These are phyloP conservation scores for Fremontodendron californicum DNA, from an alignment of 345 rosid species.

Conservation along the genomic window DNA sequence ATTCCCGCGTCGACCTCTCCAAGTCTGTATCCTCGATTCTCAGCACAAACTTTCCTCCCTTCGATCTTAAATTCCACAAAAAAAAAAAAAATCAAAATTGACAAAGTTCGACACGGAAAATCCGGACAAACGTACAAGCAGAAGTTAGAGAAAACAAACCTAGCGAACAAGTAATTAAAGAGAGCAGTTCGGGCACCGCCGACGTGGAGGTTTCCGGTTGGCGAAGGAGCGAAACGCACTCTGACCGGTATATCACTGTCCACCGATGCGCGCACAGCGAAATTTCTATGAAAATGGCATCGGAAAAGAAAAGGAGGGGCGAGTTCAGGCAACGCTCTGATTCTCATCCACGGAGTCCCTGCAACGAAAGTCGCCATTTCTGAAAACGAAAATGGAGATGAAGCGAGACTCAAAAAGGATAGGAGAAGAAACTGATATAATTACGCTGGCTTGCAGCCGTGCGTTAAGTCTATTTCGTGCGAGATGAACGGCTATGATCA, in stretches of 20 bases:
- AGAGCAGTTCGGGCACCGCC: constrained; percentile 97
- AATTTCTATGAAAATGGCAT: constrained; percentile 11
- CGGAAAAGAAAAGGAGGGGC: constrained; percentile 23
- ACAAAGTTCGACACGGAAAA: neutral
- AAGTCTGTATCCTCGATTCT: constrained; percentile 90
- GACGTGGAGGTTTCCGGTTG: constrained; percentile 90
- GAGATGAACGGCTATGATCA: neutral
- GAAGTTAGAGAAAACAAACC: constrained; percentile 26
- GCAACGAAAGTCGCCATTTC: constrained; percentile 45
- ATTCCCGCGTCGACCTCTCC: constrained; percentile 84
- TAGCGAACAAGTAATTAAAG: constrained; percentile 84
- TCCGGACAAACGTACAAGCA: neutral
- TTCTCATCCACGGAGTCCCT: constrained; percentile 48
- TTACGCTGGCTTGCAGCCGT: neutral
- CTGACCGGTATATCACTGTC: constrained; percentile 42
- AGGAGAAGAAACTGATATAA: neutral
- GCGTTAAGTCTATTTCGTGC: neutral
- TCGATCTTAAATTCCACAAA: constrained; percentile 51
- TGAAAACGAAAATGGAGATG: neutral
- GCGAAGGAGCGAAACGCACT: constrained; percentile 97
- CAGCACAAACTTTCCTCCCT: constrained; percentile 80
- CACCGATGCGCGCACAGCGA: constrained; percentile 34
- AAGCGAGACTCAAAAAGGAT: neutral
- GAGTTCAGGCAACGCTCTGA: constrained; percentile 42
- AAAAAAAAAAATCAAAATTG: neutral